Base-by-base conservation (phyloP, 78 protist genomes). In the Tieghemostelium lacteum region DNA sequence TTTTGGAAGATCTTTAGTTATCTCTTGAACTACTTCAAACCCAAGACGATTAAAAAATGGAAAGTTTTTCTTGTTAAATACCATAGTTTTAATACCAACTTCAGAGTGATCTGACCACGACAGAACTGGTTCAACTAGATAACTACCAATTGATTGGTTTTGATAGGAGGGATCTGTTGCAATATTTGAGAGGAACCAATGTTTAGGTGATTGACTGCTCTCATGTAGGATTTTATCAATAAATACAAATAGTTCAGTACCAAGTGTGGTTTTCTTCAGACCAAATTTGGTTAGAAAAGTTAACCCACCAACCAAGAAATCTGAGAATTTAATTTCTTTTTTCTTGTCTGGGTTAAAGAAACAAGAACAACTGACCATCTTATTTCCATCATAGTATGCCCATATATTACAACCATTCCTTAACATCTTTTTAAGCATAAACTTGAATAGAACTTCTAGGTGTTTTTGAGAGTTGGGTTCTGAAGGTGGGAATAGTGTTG, bases 11-110 rank as follows among this genome's bases (percentile, higher is more conserved):
- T 45, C 57, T n/a, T 28, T 26, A 40, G 19, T 55, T 16, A 83
- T 40, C 45, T 83, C 91, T 12, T 19, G 4, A 2, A 28, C 2
- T 10, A 83, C 45, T 29, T 83, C 78, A 58, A 83, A 83, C 1
- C 78, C 69, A 12, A 67, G 45, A 28, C 75, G 29, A 69, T 83
- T 58, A 29, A 83, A 58, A 57, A 83, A 83, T 83, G 75, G 58
- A 28, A 83, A 45, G 20, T 34, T 29, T 22, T 55, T 33, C n/a
- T 69, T 66, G 0, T 20, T 8, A 16, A 83, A 83, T 17, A 24
- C 29, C 17, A 83, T 17, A 7, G 91, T 70, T 45, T 60, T 66
- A 42, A 60, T 39, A 20, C 19, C 17, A 12, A 33, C 29, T 5
- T 26, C 19, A 28, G 36, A 17, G 29, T 83, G 78, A 40, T 83